Evolutionary conservation across 805 yeast species (phyloP).

Genomic region (Nakazawaea wickerhamii): DNA sequence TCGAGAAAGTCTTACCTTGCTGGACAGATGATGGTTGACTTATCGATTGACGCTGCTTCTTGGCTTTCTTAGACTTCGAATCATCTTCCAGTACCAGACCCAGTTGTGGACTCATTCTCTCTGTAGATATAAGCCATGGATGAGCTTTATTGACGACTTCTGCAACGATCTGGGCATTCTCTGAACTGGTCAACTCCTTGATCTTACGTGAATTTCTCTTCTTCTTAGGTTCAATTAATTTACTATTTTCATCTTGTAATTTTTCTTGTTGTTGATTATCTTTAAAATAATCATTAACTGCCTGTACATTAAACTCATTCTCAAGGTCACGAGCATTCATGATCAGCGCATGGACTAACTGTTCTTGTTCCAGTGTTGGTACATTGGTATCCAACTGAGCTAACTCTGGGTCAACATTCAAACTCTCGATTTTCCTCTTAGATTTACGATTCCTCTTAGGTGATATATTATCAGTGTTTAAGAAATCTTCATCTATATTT

Average conservation of each 20-base stretch:
- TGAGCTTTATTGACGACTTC: constrained; percentile 10
- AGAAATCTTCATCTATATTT: constrained; percentile 22
- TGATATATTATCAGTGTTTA: constrained; percentile 22
- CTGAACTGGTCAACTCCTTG: constrained; percentile 5
- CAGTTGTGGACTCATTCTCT: not conserved
- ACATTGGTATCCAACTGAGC: constrained; percentile 41
- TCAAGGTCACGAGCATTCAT: constrained; percentile 63
- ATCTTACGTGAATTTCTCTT: not conserved
- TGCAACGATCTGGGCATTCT: constrained; percentile 11
- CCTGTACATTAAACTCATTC: constrained; percentile 29
- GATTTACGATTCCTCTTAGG: constrained; percentile 4
- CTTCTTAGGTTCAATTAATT: not conserved
- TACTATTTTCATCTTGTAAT: not conserved
- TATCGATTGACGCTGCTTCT: constrained; percentile 1
- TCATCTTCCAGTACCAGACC: no score
- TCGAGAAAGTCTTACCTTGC: constrained; percentile 39
- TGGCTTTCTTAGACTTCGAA: not conserved
- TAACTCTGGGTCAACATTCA: constrained; percentile 54
- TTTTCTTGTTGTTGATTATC: constrained; percentile 15
- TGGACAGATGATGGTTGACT: constrained; percentile 15
- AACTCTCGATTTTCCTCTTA: constrained; percentile 13
- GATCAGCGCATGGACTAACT: constrained; percentile 64
- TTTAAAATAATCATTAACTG: constrained; percentile 21
- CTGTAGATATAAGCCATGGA: constrained; percentile 5
- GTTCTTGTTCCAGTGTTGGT: constrained; percentile 45